Base-by-base conservation (phyloP, 768 basidiomycete species). In the Epithele typhae region DNA sequence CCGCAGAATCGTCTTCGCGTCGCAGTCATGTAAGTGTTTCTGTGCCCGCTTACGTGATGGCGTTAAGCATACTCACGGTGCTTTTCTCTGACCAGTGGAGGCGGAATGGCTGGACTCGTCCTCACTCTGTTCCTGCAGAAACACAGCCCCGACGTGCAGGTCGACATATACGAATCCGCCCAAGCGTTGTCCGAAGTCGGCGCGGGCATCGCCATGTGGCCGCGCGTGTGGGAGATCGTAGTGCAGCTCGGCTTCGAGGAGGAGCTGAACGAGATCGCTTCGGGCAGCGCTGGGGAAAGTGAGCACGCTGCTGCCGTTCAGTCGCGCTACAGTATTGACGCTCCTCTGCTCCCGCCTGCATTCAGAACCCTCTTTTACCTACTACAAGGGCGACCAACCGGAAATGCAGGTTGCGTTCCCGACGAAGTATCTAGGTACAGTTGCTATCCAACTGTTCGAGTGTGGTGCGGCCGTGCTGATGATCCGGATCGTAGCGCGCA, bases 181-280 rank as follows among this genome's bases (percentile, higher is more conserved):
- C 52, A 67, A 0, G 56, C 55, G 18, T 63, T 77, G 25, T 63
- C 65, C 3, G 70, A 72, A 34, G 59, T 72, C 37, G 75, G 75
- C 8, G 74, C 74, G 19, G 75, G 74, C 0, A 68, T 77, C 37
- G 63, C 58, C 2, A 52, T 82, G 7, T 80, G 70, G 52, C 68
- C 69, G 21, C 73, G 79, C 67, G 61, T 55, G 65, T 69, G 69
- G 69, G 65, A 64, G 14, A 62, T 72, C 6, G 48, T 76, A 53
- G 59, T 66, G 25, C 55, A 61, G 4, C 53, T 76, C 27, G 74
- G 69, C 1, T 42, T 77, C 5, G 64, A 68, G 15, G 62, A 69
- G 6, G 70, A 68, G 10, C 36, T 65, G 23, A 23, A 56, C 57
- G 14, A 48, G 40, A 39, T 57, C 61, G 37, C 53, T 60, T 21